phyloP scores from a whole-genome alignment of 805 yeast genomes.

The Ogataea pini region DNA sequence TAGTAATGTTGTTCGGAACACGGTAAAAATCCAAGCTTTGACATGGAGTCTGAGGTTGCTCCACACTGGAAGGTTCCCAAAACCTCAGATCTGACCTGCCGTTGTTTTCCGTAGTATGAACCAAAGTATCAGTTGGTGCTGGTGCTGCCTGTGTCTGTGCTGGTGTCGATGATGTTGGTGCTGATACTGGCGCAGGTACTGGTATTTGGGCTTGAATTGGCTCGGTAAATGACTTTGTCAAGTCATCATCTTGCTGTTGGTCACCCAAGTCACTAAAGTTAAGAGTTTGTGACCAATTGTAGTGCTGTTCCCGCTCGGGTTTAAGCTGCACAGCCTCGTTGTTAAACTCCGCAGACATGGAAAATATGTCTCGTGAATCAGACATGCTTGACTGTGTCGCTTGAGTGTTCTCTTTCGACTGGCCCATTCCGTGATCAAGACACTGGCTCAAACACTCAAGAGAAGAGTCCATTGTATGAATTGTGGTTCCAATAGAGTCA shows the following conservation, averaged over 20 bases:
- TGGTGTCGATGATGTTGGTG: not conserved
- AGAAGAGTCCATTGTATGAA: constrained; percentile 2
- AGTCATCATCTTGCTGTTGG: not conserved
- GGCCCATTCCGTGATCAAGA: constrained; percentile 1
- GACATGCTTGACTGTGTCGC: not conserved
- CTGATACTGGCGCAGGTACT: no score
- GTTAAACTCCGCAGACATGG: constrained; percentile 3
- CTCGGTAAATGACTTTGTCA: not conserved
- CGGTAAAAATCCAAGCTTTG: constrained; percentile 18
- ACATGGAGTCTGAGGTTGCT: constrained; percentile 15
- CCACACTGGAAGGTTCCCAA: not conserved
- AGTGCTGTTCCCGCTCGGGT: constrained; percentile 7
- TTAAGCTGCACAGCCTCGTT: not conserved
- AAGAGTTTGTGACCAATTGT: constrained; percentile 15
- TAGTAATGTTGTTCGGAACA: constrained; percentile 17
- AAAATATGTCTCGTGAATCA: constrained; percentile 3
- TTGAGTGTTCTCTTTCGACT: not conserved
- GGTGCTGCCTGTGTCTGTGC: not conserved
- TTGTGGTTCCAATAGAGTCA: constrained; percentile 3
- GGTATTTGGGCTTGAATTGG: constrained; percentile 2
- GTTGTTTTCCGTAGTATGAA: no score
- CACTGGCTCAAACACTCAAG: not conserved
- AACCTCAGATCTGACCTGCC: constrained; percentile 2
- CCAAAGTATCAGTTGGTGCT: no score
- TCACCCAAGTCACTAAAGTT: constrained; percentile 4